Evolutionary conservation across 495 filamentous ascomycete species (phyloP).

Genomic region (Aspergillus taichungensis): DNA sequence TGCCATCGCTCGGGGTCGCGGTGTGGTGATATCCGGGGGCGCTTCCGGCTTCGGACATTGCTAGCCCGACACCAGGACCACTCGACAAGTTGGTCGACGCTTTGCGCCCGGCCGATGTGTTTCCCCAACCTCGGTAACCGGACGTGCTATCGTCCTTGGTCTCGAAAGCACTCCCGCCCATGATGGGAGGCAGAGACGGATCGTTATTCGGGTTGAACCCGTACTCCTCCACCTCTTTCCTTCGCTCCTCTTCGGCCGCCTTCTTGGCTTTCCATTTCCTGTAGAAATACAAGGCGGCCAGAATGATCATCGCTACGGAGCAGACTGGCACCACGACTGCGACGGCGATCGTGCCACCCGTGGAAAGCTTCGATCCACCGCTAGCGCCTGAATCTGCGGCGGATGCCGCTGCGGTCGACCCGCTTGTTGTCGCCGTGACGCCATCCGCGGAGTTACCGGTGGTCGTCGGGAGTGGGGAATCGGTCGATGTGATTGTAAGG

Average conservation of each 20-base stretch:
- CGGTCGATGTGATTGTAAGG: conserved; percentile 22
- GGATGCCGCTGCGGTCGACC: conserved; percentile 15
- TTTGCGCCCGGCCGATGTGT: conserved; percentile 73
- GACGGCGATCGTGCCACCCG: conserved; percentile 70
- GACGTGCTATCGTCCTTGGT: conserved; percentile 59
- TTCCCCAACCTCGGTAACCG: conserved; percentile 94
- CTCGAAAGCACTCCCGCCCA: conserved; percentile 38
- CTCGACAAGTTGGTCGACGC: conserved; percentile 82
- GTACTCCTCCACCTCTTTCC: conserved; percentile 95
- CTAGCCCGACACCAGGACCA: conserved; percentile 54
- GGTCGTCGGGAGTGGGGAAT: conserved; percentile 13
- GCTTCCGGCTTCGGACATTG: conserved; percentile 62
- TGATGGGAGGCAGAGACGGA: conserved; percentile 66
- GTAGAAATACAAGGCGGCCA: conserved; percentile 75
- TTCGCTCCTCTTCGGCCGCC: conserved; percentile 73
- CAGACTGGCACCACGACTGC: conserved; percentile 91
- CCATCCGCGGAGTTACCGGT: conserved; percentile 7
- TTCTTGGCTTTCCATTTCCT: conserved; percentile 75
- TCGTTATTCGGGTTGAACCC: conserved; percentile 93
- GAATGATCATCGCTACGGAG: conserved; percentile 72
- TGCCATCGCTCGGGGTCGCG: conserved; percentile 61
- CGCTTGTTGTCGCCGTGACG: conserved; percentile 23
- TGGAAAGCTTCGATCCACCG: conserved; percentile 40
- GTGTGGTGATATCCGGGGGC: conserved; percentile 47
- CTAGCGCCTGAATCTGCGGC: conserved; percentile 14